Conservation (phyloP, 1,284 basidiomycete species). For the Heliocybe sulcata region DNA sequence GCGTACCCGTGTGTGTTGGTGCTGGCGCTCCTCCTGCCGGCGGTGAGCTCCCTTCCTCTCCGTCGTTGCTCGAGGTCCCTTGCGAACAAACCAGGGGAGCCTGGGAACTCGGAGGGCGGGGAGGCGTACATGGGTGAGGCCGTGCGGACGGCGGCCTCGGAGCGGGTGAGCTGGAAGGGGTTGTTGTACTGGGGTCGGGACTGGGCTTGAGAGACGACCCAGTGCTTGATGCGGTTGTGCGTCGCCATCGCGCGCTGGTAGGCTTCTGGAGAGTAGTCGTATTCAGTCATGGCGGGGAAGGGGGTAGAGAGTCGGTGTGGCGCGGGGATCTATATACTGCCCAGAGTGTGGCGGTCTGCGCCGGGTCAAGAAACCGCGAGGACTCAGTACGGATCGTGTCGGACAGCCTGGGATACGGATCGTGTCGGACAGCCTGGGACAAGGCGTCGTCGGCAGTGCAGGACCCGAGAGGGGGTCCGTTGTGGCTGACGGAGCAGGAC, state of each 20-base stretch:
- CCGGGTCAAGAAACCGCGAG: neutral
- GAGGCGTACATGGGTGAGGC: neutral
- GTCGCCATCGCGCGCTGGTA: conserved; percentile 34
- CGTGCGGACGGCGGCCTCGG: neutral
- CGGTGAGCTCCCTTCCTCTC: neutral
- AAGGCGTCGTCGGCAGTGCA: neutral
- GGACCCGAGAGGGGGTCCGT: neutral
- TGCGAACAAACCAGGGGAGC: neutral
- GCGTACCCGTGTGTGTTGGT: neutral
- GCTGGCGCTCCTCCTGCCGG: neutral
- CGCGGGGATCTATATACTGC: conserved; percentile 1
- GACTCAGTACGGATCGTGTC: neutral
- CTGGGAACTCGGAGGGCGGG: neutral
- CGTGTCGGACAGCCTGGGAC: neutral
- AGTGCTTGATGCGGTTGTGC: conserved; percentile 34
- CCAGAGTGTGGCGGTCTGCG: neutral
- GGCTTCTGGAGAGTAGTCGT: conserved; percentile 48
- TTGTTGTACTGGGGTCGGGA: conserved; percentile 19
- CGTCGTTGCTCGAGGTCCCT: neutral
- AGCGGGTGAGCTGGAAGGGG: conserved; percentile 15
- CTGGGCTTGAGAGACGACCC: conserved; percentile 25
- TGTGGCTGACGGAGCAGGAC: too few species aligned
- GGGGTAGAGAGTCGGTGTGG: conserved; percentile 2
- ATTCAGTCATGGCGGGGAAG: conserved; percentile 37
- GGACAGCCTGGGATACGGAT: neutral